Percentiles rank a stretch among this genome's conserved stretches.
Conservation (phyloP, 768 basidiomycete genomes). For the Cytidiella melzeri region DNA sequence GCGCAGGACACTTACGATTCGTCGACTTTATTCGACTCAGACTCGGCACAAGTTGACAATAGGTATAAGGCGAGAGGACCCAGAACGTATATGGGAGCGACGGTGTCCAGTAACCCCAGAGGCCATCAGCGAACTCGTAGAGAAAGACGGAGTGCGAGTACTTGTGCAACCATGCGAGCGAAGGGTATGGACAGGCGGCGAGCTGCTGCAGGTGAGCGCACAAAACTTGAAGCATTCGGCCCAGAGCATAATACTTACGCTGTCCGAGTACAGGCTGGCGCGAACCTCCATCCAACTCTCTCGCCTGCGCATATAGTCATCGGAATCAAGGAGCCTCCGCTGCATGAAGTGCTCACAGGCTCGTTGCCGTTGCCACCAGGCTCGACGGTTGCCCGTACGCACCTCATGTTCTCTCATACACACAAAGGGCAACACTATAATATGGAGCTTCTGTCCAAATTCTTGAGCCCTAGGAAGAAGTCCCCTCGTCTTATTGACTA, state of each 20-base stretch:
- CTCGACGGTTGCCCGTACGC: slow-evolving; percentile 42
- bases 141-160: slow-evolving; percentile 52
- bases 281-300: slow-evolving; percentile 51
- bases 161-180: slow-evolving; percentile 72
- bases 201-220: slow-evolving; percentile 56
- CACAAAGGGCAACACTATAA: slow-evolving; percentile 86
- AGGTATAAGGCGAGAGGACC: slow-evolving; percentile 74
- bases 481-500: slow-evolving; percentile 70
- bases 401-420: slow-evolving; percentile 92
- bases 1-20: too few relatives aligned
- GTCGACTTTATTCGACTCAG: too few relatives aligned
- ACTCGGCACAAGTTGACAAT: slow-evolving; percentile 39
- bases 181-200: slow-evolving; percentile 59
- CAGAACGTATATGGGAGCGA: slow-evolving; percentile 79
- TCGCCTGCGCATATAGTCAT: slow-evolving; percentile 65
- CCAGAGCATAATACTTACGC: neutral
- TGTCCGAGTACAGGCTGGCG: slow-evolving; percentile 59
- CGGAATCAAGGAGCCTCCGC: slow-evolving; percentile 85
- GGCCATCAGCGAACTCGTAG: slow-evolving; percentile 56
- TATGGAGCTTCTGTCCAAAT: slow-evolving; percentile 65
- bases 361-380: slow-evolving; percentile 27
- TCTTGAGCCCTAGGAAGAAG: slow-evolving; percentile 29
- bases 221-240: neutral
- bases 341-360: slow-evolving; percentile 51
- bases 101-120: slow-evolving; percentile 78